Evolutionary conservation across 1,284 basidiomycete species (phyloP), one percentile per base, ranked within the genome.

Genomic region (Peniophora sp.): DNA sequence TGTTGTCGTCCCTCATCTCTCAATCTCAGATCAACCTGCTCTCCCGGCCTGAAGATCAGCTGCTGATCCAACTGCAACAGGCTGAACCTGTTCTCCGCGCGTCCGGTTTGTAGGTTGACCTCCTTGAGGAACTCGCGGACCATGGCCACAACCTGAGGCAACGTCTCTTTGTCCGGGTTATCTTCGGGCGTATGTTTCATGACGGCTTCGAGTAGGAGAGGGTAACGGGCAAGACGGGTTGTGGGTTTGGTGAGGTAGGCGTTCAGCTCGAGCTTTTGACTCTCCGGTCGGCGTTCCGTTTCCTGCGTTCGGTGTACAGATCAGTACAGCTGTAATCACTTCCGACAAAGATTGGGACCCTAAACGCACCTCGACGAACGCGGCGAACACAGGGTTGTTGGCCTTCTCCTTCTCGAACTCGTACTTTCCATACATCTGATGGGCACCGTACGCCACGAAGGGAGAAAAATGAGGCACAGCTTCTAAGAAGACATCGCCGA

Each of bases 361-460:
- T 20, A 50, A 15, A 65, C 82, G 37, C 58, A 92, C 91, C 75
- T 98, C 97, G 46, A 99, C 97, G 68, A 99, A 99, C 59, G 83
- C 83, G 50, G 92, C 88, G 71, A 99, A 99, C n/a, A 84, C 87
- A 1, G 88, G 80, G 70, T 99, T 99, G 47, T 84, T 77, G 48
- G 79, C 83, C 75, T 97, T 98, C 73, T 99, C 97, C 76, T 94
- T 96, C 73, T 99, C 97, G 65, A 99, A 98, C 70, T 97, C 93
- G 66, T 94, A 97, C 68, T 99, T 99, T 18, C 96, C 97, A 65
- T 97, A 98, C 52, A 98, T 73, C 66, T 99, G 97, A 66, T 99
- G 95, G 8, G 94, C 86, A 43, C 97, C 97, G 62, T 99, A 99
- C 45, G 83, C 82, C 49, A 99, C 94, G 62, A 98, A 99, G 2